A percentile compares a stretch with the other conserved stretches of the same genome.
These are phyloP conservation scores for Scutellaria minor DNA, from an alignment of 257 asterid genomes.

Conservation along the genomic window DNA sequence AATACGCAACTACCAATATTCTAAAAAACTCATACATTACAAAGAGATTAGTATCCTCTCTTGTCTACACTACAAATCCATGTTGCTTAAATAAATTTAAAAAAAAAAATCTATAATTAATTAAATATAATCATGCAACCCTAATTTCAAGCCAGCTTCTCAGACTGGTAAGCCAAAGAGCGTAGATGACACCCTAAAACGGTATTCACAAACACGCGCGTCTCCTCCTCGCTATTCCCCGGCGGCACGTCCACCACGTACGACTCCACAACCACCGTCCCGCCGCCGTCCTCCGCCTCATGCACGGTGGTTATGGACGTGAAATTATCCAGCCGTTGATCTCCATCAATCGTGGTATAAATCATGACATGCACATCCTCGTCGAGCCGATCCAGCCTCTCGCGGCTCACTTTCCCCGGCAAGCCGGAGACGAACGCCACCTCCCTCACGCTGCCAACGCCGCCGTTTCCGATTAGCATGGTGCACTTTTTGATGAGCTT, in stretches of 20 bases:
- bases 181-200: conserved; percentile 46
- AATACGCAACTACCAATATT: no score
- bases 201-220: conserved; percentile 42
- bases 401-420: conserved; percentile 58
- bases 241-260: conserved; percentile 63
- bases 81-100: not conserved
- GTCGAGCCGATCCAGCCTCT: conserved; percentile 49
- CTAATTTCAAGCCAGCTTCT: conserved; percentile 33
- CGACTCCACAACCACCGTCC: conserved; percentile 49
- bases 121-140: no score
- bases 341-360: conserved; percentile 42
- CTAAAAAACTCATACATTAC: no score
- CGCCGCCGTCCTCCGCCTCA: conserved; percentile 39
- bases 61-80: no score
- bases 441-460: conserved; percentile 58
- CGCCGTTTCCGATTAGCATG: conserved; percentile 44
- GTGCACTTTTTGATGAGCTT: conserved; percentile 46
- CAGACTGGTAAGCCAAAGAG: conserved; percentile 38
- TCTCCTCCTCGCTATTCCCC: conserved; percentile 51
- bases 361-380: conserved; percentile 47
- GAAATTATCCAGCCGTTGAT: conserved; percentile 47
- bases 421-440: conserved; percentile 54
- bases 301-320: conserved; percentile 42
- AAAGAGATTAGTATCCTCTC: no score
- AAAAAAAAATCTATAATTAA: not conserved